phyloP scores from a whole-genome alignment of 225 moss, liverwort and hornwort species.

The Physcomitrellopsis africana region DNA sequence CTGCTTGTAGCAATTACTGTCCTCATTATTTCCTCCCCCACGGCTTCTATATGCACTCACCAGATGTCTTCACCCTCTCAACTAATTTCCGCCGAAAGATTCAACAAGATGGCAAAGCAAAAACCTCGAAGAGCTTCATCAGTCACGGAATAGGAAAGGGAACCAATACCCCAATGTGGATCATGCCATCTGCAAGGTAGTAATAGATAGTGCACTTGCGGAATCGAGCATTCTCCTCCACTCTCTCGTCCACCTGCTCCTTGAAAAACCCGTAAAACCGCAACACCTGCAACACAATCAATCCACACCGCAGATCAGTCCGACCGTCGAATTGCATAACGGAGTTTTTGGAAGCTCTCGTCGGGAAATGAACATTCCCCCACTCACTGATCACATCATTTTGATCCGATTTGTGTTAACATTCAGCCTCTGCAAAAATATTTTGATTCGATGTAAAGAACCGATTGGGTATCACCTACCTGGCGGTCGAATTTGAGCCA shows the following conservation, averaged over 20 bases:
- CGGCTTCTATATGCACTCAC: no score
- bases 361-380: neutral
- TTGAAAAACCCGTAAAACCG: slow-evolving; percentile 87
- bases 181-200: slow-evolving; percentile 80
- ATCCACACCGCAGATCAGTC: neutral
- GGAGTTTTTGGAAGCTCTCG: no score
- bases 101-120: neutral
- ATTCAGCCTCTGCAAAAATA: neutral
- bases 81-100: no score
- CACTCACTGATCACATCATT: neutral
- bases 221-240: slow-evolving; percentile 84
- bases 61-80: no score
- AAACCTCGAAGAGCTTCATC: neutral
- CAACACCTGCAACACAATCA: slow-evolving; percentile 53
- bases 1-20: no score
- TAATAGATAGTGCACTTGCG: slow-evolving; percentile 94
- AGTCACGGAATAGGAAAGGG: neutral
- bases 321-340: no score
- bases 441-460: neutral
- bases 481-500: slow-evolving; percentile 93
- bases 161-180: slow-evolving; percentile 78
- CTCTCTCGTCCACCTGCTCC: slow-evolving; percentile 86
- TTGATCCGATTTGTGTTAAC: neutral
- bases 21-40: no score
- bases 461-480: neutral